Base-by-base conservation (phyloP, 768 basidiomycete species). In the Gloeopeniophorella convolvens region DNA sequence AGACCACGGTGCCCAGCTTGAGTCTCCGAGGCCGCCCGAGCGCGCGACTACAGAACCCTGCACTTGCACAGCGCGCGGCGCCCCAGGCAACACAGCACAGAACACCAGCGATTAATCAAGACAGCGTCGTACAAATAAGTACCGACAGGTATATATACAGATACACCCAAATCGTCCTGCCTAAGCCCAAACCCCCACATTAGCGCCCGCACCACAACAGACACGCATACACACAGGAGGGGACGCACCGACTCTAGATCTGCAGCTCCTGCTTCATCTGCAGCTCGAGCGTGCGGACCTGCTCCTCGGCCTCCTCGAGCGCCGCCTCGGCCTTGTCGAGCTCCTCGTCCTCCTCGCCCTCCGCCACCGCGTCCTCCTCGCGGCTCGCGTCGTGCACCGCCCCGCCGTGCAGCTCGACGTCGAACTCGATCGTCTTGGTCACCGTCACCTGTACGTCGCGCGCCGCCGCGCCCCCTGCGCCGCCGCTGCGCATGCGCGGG, bases 201-300 rank as follows among this genome's bases (percentile, higher is more conserved):
- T n/a, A n/a, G n/a, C n/a, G n/a, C n/a, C n/a, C n/a, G n/a, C n/a
- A n/a, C n/a, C n/a, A n/a, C n/a, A n/a, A n/a, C n/a, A n/a, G n/a
- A n/a, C n/a, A n/a, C n/a, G n/a, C n/a, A n/a, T n/a, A n/a, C n/a
- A n/a, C n/a, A n/a, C n/a, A n/a, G n/a, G n/a, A n/a, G n/a, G 6
- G 41, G 10, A 24, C 4, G 35, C 9, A 9, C 16, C 48, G 34
- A 15, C 37, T 37, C 36, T 36, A 56, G 10, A 56, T 39, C 21
- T 52, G 51, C 15, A 56, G 47, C 36, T 54, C 40, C 10, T 53
- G 44, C 35, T 41, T 53, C 51, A 56, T 33, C 51, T 56, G 44
- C 12, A 42, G 54, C 28, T 56, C 54, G 6, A 54, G 40, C 11
- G 50, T 30, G 34, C 45, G 44, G 5, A 46, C 46, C 31, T 39